Percentiles rank a stretch among this genome's conserved stretches.
Conservation (phyloP, 2,329 filamentous ascomycete genomes). For the Xylariaceae sp. region DNA sequence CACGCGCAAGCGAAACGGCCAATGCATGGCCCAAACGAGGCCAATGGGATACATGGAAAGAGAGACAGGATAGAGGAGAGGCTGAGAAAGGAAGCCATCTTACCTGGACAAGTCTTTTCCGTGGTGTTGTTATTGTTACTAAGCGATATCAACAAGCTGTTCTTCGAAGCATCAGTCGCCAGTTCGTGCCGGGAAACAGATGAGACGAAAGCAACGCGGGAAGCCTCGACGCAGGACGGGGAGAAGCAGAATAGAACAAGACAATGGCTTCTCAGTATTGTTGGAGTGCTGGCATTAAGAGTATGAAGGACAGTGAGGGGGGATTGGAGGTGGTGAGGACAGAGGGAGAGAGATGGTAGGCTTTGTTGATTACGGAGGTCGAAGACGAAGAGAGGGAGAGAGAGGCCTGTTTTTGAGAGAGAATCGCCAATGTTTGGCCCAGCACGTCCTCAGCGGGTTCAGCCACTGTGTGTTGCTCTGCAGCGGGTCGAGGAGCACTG, state of each 20-base stretch:
- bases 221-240: neutral
- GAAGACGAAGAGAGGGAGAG: constrained; percentile 6
- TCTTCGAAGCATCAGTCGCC: constrained; percentile 4
- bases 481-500: constrained; percentile 11
- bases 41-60: neutral
- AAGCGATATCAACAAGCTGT: constrained; percentile 27
- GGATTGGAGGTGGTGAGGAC: constrained; percentile 4
- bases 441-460: neutral
- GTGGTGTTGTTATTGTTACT: constrained; percentile 13
- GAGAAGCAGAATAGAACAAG: constrained; percentile 5
- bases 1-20: neutral
- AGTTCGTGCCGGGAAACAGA: no score
- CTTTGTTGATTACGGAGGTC: constrained; percentile 13
- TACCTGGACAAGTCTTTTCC: constrained; percentile 15
- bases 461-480: constrained; percentile 10
- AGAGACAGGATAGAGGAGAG: neutral
- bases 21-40: neutral
- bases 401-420: constrained; percentile 28
- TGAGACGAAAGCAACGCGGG: constrained; percentile 5
- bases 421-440: constrained; percentile 24
- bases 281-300: neutral
- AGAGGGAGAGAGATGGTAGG: constrained; percentile 5
- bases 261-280: neutral
- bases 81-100: constrained; percentile 4
- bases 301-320: constrained; percentile 9